These are phyloP conservation scores for Pinus albicaulis DNA, from an alignment of 75 land plant genomes.

Conservation along the genomic window DNA sequence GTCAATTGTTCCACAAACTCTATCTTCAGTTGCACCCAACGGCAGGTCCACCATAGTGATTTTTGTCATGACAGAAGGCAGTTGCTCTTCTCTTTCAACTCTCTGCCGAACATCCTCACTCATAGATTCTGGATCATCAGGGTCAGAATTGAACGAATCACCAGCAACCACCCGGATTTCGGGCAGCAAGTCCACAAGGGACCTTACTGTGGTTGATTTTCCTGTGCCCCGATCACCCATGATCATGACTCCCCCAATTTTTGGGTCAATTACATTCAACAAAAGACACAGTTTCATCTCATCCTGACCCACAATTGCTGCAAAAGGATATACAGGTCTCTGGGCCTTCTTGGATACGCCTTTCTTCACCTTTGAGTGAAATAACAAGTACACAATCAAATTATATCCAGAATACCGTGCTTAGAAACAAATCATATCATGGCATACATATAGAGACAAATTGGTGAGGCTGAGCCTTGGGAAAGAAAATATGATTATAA, in stretches of 20 bases:
- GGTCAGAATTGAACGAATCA: slow-evolving; percentile 97
- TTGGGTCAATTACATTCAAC: slow-evolving; percentile 96
- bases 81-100: slow-evolving; percentile 41
- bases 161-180: slow-evolving; percentile 88
- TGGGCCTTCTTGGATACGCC: slow-evolving; percentile 59
- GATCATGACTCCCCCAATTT: slow-evolving; percentile 99
- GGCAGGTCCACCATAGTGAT: slow-evolving; percentile 99
- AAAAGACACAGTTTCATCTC: slow-evolving; percentile 98
- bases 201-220: slow-evolving; percentile 95
- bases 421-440: not conserved
- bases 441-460: not conserved
- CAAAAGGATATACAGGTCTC: slow-evolving; percentile 95
- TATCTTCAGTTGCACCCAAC: slow-evolving; percentile 95
- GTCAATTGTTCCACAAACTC: slow-evolving; percentile 99
- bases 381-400: slow-evolving; percentile 7
- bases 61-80: slow-evolving; percentile 48
- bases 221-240: slow-evolving; percentile 99
- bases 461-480: not conserved
- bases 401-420: not conserved
- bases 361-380: slow-evolving; percentile 32
- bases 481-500: not conserved
- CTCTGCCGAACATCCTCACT: slow-evolving; percentile 75
- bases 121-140: slow-evolving; percentile 92
- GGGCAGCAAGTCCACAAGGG: slow-evolving; percentile 93
- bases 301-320: slow-evolving; percentile 98